Evolutionary conservation across 73 alveolate genomes (phyloP).

Genomic region (Symbiodinium natans): DNA sequence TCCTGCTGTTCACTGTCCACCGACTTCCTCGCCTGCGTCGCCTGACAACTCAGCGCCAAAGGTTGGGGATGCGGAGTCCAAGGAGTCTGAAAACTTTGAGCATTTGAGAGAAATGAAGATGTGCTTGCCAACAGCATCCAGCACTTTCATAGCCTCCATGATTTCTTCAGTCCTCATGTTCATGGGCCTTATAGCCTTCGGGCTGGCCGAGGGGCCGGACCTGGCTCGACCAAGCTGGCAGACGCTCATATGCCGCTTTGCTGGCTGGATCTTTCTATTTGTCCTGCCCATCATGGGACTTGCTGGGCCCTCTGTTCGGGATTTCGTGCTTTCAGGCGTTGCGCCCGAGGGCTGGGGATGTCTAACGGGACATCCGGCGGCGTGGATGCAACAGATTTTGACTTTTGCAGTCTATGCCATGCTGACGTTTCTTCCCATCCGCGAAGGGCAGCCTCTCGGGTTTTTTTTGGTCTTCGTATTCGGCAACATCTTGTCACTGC

Average conservation of each 20-base stretch:
- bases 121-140: slow-evolving; percentile 5
- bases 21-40: too few species aligned
- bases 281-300: slow-evolving; percentile 10
- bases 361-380: too few species aligned
- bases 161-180: not conserved
- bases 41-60: too few species aligned
- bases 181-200: slow-evolving; percentile 23
- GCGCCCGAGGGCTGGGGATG: not conserved
- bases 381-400: too few species aligned
- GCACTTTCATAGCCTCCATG: slow-evolving; percentile 4
- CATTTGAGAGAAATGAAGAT: slow-evolving; percentile 13
- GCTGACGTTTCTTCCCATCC: not conserved
- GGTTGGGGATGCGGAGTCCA: too few species aligned
- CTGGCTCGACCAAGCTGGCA: too few species aligned
- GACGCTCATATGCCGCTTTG: not conserved
- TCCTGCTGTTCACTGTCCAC: too few species aligned
- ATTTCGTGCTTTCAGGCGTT: slow-evolving; percentile 28
- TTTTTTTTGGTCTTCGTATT: not conserved
- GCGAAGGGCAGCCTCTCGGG: slow-evolving; percentile 22
- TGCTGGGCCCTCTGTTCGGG: not conserved
- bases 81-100: not conserved
- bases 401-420: not conserved
- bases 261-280: slow-evolving; percentile 27
- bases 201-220: not conserved
- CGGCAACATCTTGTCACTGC: slow-evolving; percentile 15